phyloP scores from a whole-genome alignment of 345 rosid genomes.

The Trapa bicornis region DNA sequence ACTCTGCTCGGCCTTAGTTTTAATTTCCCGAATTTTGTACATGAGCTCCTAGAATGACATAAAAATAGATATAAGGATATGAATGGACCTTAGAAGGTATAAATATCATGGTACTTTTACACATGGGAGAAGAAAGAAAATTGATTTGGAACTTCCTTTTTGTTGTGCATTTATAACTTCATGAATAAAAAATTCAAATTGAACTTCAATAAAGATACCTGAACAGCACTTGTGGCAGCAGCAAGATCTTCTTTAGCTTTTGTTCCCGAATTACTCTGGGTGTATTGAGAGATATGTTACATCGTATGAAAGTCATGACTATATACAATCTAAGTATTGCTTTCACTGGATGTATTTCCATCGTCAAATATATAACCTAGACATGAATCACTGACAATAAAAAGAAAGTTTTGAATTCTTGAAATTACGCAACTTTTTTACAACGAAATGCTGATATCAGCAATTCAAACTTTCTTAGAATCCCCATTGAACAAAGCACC shows the following conservation, averaged over 20 bases:
- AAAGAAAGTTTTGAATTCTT: neutral
- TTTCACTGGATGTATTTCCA: neutral
- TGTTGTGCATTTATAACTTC: neutral
- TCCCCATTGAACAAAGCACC: too few species aligned
- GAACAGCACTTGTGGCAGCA: constrained; percentile 88
- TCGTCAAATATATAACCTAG: neutral
- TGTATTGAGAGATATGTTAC: constrained; percentile 9
- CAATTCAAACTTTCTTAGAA: neutral
- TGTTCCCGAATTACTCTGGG: constrained; percentile 92
- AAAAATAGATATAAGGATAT: constrained; percentile 11
- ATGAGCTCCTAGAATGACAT: constrained; percentile 60
- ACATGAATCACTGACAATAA: neutral
- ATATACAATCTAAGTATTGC: neutral
- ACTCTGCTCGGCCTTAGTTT: constrained; percentile 97
- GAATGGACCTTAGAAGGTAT: neutral
- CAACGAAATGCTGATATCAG: neutral
- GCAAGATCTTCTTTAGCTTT: constrained; percentile 99
- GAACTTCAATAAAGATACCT: constrained; percentile 36
- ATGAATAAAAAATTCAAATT: neutral
- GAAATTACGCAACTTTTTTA: neutral
- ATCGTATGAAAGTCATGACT: neutral
- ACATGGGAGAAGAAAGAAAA: neutral
- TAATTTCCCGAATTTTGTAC: constrained; percentile 86
- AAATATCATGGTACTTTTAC: neutral
- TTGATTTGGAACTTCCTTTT: neutral